Base-by-base conservation (phyloP, 2,329 filamentous ascomycete genomes). In the Sporothrix brasiliensis region DNA sequence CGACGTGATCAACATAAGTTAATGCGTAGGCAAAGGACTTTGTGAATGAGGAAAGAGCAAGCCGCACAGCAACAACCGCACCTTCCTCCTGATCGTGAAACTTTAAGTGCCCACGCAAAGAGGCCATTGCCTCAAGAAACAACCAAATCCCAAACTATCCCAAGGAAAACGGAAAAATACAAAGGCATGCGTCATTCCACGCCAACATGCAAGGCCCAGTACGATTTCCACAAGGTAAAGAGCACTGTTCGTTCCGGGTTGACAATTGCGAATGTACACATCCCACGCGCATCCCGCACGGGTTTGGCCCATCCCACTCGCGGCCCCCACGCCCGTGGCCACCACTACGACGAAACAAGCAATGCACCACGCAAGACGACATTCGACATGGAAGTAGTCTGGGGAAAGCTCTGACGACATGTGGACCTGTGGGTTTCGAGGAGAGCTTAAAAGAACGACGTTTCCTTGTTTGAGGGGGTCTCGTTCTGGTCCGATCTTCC, bases 281-380 rank as follows among this genome's bases (percentile, higher is more conserved):
- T 65, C 65, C 69, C 69, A 68, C 69, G 24, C 69, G 21, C n/a
- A 65, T 65, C 69, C 69, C 68, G 53, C 68, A 49, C 68, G 10
- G 5, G 14, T 27, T 13, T 27, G 13, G 21, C 47, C 44, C 63
- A 53, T 67, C 65, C 65, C 50, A 67, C 65, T 54, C 65, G 50
- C 24, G 34, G n/a, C 65, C 66, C 69, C 69, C 69, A 68, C 66
- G 67, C 66, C 69, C 60, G 56, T 58, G 68, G 49, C 68, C 68
- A 70, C 60, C 68, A 70, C 60, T 44, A 53, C 44, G 58, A 63
- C 58, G 41, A 63, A 63, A 50, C 61, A 24, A 65, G 61, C 61
- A 49, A 61, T 44, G 41, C 19, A 50, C 24, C 24, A 50, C 61
- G 44, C 41, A 49, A 65, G 44, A 50, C 41, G 60, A 49, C 44